Base-by-base conservation (phyloP, 1,284 basidiomycete species). In the Ganoderma sp. region DNA sequence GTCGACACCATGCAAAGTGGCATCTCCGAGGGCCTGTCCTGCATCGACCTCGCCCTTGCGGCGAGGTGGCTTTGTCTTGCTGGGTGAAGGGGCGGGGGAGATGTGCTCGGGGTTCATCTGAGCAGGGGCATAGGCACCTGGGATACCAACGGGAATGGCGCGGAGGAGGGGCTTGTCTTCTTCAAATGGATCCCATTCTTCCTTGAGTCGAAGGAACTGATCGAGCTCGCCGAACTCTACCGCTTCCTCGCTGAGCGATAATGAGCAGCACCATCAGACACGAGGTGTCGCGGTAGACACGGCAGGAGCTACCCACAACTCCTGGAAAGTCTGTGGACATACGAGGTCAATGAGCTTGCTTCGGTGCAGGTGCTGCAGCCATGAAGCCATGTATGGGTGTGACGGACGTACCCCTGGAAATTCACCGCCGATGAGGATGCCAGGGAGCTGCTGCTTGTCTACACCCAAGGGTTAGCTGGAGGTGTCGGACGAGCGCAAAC, bases 391-490 rank as follows among this genome's bases (percentile, higher is more conserved):
- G 39, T 14, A 12, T 42, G n/a, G 7, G 15, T 41, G 32, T 4
- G 43, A 42, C 37, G 28, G 22, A 81, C 85, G 70, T 74, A 88
- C 87, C 34, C 87, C 87, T 48, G 83, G 84, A 70, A 87, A 93
- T 68, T 82, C 84, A 28, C 87, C 87, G 9, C 93, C 92, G 50
- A 94, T 84, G 10, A 94, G 85, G 58, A 94, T 89, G 7, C 92
- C 93, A 41, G 92, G 92, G 7, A 94, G 81, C 73, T 92, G 91
- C 73, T 92, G 90, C 73, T 93, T 93, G 78, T 88, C 92, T 92
- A 75, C 37, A 50, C 37, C 58, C 48, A 14, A 12, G 45, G 39
- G 39, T 73, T 52, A 73, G 68, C 32, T 34, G 34, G 17, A 48
- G 5, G 15, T 45, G 56, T 22, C 14, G 54, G 37, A 63, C 42